Conservation (phyloP, 2,329 filamentous ascomycete species). For the Penicillium nordicum region DNA sequence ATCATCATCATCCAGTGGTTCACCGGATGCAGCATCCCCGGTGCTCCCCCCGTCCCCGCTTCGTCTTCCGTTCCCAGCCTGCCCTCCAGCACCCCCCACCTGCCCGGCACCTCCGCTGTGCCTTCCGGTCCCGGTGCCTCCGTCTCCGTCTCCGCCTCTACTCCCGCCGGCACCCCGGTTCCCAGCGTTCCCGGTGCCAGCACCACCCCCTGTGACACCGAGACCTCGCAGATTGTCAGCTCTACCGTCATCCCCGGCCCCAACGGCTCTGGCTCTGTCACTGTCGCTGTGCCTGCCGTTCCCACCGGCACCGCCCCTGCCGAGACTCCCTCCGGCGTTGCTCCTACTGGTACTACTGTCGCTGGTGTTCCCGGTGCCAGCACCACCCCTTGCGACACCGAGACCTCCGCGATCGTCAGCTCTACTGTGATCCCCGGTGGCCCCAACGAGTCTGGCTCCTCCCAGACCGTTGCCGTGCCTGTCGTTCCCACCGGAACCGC, state of each 20-base stretch:
- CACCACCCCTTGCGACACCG: constrained; percentile 8
- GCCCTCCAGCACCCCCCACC: constrained; percentile 12
- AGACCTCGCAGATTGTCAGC: constrained; percentile 3
- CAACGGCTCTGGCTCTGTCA: neutral
- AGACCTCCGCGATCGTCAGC: constrained; percentile 3
- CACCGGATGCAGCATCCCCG: constrained; percentile 30
- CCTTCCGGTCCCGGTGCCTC: constrained; percentile 8
- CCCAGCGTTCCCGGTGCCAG: constrained; percentile 4
- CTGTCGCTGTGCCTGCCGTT: constrained; percentile 8
- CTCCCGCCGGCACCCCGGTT: neutral
- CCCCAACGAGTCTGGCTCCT: neutral
- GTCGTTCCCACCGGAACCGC: constrained; percentile 9
- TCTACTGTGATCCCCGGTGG: constrained; percentile 6
- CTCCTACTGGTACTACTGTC: neutral
- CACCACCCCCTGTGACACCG: constrained; percentile 10
- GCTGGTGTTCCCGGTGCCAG: constrained; percentile 3
- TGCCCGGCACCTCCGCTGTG: constrained; percentile 9
- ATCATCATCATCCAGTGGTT: constrained; percentile 47
- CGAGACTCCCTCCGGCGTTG: constrained; percentile 12
- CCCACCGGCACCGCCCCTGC: constrained; percentile 9
- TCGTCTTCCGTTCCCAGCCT: constrained; percentile 20
- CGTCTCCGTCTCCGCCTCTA: neutral
- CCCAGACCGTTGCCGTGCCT: constrained; percentile 3
- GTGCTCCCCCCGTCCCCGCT: constrained; percentile 15
- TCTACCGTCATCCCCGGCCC: constrained; percentile 5